Percentiles rank a stretch among this genome's conserved stretches.
These are phyloP conservation scores for Mycena maculata DNA, from an alignment of 768 basidiomycete genomes.

Conservation along the genomic window DNA sequence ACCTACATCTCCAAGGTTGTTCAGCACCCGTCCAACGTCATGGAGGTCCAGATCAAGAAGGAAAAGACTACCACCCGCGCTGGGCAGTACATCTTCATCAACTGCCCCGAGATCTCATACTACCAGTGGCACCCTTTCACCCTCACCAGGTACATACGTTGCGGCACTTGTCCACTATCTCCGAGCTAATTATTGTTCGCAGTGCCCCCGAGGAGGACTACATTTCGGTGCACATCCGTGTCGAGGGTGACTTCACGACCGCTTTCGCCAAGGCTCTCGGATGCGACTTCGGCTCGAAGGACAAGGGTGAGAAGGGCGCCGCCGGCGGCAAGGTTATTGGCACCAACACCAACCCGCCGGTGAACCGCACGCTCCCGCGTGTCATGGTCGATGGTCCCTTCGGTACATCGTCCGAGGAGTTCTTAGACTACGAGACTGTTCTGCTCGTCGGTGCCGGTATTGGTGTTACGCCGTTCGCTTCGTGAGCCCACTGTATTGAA, in stretches of 20 bases:
- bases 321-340: constrained; percentile 75
- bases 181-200: constrained; percentile 1
- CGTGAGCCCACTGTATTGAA: constrained; percentile 62
- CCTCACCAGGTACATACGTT: constrained; percentile 77
- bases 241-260: constrained; percentile 89
- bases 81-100: constrained; percentile 94
- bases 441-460: constrained; percentile 95
- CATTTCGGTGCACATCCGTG: constrained; percentile 92
- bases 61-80: constrained; percentile 87
- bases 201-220: constrained; percentile 97
- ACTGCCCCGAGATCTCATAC: constrained; percentile 91
- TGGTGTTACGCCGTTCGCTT: constrained; percentile 96
- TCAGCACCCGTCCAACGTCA: constrained; percentile 92
- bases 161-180: neutral
- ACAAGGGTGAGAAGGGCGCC: constrained; percentile 45
- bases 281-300: constrained; percentile 74
- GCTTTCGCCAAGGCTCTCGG: constrained; percentile 86
- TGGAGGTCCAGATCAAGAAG: constrained; percentile 98
- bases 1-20: constrained; percentile 96
- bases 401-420: constrained; percentile 93
- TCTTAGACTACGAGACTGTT: constrained; percentile 89
- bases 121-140: constrained; percentile 99
- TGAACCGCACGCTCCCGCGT: constrained; percentile 85
- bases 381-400: constrained; percentile 98
- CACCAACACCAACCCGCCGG: constrained; percentile 68